Conservation (phyloP, 2,329 filamentous ascomycete genomes). For the Atkinsonella hypoxylon region DNA sequence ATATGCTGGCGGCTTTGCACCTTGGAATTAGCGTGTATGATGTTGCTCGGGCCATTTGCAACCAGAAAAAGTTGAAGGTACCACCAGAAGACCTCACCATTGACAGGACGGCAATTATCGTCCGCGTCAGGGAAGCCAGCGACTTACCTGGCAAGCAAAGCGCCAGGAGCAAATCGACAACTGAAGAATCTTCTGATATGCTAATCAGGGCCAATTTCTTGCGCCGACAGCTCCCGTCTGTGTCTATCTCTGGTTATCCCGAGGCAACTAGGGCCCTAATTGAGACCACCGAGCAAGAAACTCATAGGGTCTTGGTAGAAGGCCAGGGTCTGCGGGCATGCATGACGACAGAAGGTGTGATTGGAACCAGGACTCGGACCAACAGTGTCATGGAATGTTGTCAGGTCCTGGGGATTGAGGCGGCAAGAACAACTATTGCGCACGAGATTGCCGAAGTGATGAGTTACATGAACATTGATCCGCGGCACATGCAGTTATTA, state of each 20-base stretch:
- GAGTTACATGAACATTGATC: slow-evolving; percentile 90
- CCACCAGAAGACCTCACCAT: slow-evolving; percentile 53
- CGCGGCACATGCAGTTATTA: slow-evolving; percentile 92
- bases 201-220: slow-evolving; percentile 74
- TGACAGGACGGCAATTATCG: slow-evolving; percentile 51
- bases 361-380: slow-evolving; percentile 60
- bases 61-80: slow-evolving; percentile 73
- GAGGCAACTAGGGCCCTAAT: slow-evolving; percentile 82
- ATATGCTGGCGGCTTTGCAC: slow-evolving; percentile 67
- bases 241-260: slow-evolving; percentile 84
- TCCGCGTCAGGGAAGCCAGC: slow-evolving; percentile 53
- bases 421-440: slow-evolving; percentile 79
- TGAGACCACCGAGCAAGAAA: slow-evolving; percentile 59
- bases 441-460: slow-evolving; percentile 82
- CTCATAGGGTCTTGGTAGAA: slow-evolving; percentile 74
- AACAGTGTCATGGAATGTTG: slow-evolving; percentile 88
- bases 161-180: slow-evolving; percentile 32
- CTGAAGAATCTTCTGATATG: slow-evolving; percentile 34
- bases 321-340: slow-evolving; percentile 82
- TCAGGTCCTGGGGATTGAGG: slow-evolving; percentile 87
- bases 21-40: slow-evolving; percentile 65
- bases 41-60: slow-evolving; percentile 65
- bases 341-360: slow-evolving; percentile 87
- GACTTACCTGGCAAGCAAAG: slow-evolving; percentile 35
- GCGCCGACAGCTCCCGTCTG: slow-evolving; percentile 65